Base-by-base conservation (phyloP, 2,329 filamentous ascomycete genomes). In the Dactylellina haptotyla region DNA sequence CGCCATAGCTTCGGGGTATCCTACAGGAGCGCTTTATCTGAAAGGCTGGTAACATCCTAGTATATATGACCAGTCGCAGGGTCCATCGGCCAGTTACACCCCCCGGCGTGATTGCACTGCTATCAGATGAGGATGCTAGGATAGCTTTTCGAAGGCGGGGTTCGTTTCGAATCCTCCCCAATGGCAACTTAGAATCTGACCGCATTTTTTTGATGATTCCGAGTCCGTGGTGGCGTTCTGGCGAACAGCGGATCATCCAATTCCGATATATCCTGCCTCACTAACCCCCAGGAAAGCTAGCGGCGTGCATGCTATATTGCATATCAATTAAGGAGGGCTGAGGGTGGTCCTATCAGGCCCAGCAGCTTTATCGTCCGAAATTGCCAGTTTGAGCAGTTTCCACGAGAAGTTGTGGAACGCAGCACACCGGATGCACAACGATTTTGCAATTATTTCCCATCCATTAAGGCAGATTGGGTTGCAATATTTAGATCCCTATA, bases 271-370 rank as follows among this genome's bases (percentile, higher is more conserved):
- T n/a, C n/a, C n/a, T n/a, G n/a, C n/a, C n/a, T n/a, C n/a, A n/a
- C n/a, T n/a, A n/a, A n/a, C n/a, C 53, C 53, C 53, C 37, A 43
- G 53, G 28, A 28, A 28, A n/a, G 41, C 53, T n/a, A 28, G 30
- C 2, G 53, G 53, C 37, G 53, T 57, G 53, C 53, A 43, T 28
- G 20, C 14, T 34, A 37, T 43, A 43, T 41, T 43, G 18, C 20
- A 57, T 8, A 28, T 12, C 23, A 28, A 39, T 54, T 39, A 54
- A 39, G 50, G 20, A 10, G 50, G 16, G 50, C n/a, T 18, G n/a
- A 28, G 1, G 5, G 5, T 54, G 10, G 18, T 23, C 50, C 50
- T 54, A 54, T 54, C 50, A 54, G 50, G 8, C 28, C 18, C 32
- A n/a, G 26, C 4, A 39, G 12, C 16, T 25, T 12, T 14, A 54